Percentiles rank a stretch among this genome's conserved stretches.
Evolutionary conservation across 2,329 filamentous ascomycete species (phyloP).

Genomic region (Scedosporium apiospermum): DNA sequence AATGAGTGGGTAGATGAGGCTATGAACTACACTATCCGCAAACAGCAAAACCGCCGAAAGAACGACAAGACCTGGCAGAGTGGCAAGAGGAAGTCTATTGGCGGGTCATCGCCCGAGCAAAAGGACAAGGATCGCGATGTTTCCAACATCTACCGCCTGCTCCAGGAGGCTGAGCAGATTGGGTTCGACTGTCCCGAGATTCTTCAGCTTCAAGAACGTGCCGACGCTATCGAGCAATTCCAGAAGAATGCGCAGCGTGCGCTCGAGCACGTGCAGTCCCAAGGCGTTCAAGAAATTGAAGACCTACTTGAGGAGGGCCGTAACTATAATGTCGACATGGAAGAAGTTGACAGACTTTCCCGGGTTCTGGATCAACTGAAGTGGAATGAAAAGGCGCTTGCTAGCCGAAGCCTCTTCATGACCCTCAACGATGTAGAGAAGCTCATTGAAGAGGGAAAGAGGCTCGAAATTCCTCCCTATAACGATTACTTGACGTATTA

Average conservation of each 20-base stretch:
- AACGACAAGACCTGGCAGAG: slow-evolving; percentile 81
- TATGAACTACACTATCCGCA: slow-evolving; percentile 89
- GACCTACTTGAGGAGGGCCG: slow-evolving; percentile 85
- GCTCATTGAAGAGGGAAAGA: slow-evolving; percentile 67
- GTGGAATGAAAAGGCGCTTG: slow-evolving; percentile 74
- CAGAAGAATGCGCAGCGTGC: slow-evolving; percentile 65
- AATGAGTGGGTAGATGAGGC: slow-evolving; percentile 98
- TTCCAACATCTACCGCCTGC: slow-evolving; percentile 76
- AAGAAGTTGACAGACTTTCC: slow-evolving; percentile 76
- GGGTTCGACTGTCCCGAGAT: slow-evolving; percentile 94
- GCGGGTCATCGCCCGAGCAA: slow-evolving; percentile 47
- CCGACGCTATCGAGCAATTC: slow-evolving; percentile 75
- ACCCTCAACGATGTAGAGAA: slow-evolving; percentile 70
- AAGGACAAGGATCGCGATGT: slow-evolving; percentile 69
- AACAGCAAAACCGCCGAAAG: slow-evolving; percentile 94
- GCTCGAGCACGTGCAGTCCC: slow-evolving; percentile 54
- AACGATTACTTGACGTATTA: slow-evolving; percentile 73
- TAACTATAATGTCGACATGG: slow-evolving; percentile 82
- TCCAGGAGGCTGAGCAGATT: slow-evolving; percentile 74
- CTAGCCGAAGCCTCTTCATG: slow-evolving; percentile 53
- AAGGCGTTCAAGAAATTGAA: slow-evolving; percentile 67
- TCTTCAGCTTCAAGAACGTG: slow-evolving; percentile 71
- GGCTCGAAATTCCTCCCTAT: slow-evolving; percentile 67
- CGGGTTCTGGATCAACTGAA: slow-evolving; percentile 74
- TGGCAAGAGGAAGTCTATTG: slow-evolving; percentile 59